These are phyloP conservation scores for Elsinoe necatrix DNA, from an alignment of 2,329 filamentous ascomycete species.

Conservation along the genomic window DNA sequence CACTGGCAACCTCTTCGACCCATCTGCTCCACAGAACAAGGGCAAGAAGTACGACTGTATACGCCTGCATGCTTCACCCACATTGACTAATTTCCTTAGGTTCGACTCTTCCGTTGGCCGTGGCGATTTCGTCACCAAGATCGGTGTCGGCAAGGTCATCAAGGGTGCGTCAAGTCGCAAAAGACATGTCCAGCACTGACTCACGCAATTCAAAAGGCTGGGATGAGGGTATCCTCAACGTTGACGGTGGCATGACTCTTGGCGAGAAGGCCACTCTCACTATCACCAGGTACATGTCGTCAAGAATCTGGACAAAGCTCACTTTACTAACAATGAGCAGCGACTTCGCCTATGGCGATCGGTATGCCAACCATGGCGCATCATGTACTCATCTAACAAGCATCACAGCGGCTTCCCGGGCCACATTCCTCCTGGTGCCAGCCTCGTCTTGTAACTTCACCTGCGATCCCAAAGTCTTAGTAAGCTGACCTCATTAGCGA, in stretches of 20 bases:
- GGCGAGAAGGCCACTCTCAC: constrained; percentile 83
- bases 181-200: no score
- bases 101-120: constrained; percentile 82
- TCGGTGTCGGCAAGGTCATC: constrained; percentile 81
- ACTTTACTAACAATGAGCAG: constrained; percentile 31
- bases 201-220: constrained; percentile 32
- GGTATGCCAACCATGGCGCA: constrained; percentile 36
- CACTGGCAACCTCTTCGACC: constrained; percentile 76
- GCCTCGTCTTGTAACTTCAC: constrained; percentile 69
- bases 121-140: constrained; percentile 64
- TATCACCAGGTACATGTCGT: constrained; percentile 68
- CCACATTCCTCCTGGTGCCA: constrained; percentile 65
- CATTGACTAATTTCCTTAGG: constrained; percentile 39
- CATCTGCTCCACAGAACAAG: constrained; percentile 50
- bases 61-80: background rate
- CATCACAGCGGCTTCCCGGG: constrained; percentile 62
- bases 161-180: constrained; percentile 60
- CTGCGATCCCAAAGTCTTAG: constrained; percentile 10
- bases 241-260: constrained; percentile 61
- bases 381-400: constrained; percentile 21
- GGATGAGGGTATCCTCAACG: constrained; percentile 58
- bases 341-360: constrained; percentile 57
- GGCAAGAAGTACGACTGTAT: constrained; percentile 61
- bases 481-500: constrained; percentile 42
- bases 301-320: no score